phyloP scores from a whole-genome alignment of 1,139 yeast genomes.

The Geotrichum aggregatum region DNA sequence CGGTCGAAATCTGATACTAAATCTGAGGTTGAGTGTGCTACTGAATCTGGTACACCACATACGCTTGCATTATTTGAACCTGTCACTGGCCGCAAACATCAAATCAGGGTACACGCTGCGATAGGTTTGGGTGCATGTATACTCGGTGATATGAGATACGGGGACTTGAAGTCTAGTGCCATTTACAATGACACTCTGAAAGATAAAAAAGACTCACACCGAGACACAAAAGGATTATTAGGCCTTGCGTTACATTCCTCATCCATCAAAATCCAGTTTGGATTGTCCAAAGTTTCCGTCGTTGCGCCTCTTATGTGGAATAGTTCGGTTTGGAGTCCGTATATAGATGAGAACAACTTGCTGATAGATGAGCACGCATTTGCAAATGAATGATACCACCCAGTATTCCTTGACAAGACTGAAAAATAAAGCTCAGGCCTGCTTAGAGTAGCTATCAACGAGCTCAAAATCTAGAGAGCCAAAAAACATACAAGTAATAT shows the following conservation, averaged over 20 bases:
- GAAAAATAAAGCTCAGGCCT: too few relatives aligned
- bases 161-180: neutral
- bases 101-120: conserved; percentile 41
- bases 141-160: conserved; percentile 28
- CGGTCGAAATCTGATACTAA: too few relatives aligned
- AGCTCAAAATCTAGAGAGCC: too few relatives aligned
- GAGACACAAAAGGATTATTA: neutral
- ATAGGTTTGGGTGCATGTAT: conserved; percentile 29
- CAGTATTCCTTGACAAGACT: too few relatives aligned
- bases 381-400: neutral
- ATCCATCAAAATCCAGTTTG: conserved; percentile 7
- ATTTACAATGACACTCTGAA: too few relatives aligned
- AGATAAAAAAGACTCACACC: too few relatives aligned
- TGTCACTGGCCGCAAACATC: conserved; percentile 47
- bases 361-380: conserved; percentile 2
- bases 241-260: conserved; percentile 18
- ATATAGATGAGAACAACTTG: neutral
- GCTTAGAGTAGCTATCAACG: too few relatives aligned
- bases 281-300: neutral
- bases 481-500: neutral
- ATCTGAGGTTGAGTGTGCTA: too few relatives aligned
- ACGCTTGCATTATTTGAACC: conserved; percentile 37
- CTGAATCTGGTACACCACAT: too few relatives aligned
- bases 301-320: conserved; percentile 16
- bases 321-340: conserved; percentile 11